phyloP scores from a whole-genome alignment of 2,329 filamentous ascomycete species.

The Colletotrichum agaves region DNA sequence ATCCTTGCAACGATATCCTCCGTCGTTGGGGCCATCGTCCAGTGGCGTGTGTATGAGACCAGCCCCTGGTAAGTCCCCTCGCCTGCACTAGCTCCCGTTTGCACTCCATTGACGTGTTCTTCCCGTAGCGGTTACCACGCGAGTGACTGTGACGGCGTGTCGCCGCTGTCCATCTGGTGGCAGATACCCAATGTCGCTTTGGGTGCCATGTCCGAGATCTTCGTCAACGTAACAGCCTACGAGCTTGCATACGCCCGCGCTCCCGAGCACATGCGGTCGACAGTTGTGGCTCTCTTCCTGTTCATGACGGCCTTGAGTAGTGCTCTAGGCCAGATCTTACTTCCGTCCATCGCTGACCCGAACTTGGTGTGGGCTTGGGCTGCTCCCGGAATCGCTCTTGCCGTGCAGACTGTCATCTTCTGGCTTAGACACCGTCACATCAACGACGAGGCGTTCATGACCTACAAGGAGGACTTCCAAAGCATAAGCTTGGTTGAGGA shows the following conservation, averaged over 20 bases:
- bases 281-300: conserved; percentile 66
- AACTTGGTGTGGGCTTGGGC: conserved; percentile 41
- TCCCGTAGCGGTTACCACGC: conserved; percentile 53
- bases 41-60: conserved; percentile 67
- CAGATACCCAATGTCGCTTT: conserved; percentile 61
- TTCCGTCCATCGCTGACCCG: conserved; percentile 55
- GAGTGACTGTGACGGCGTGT: conserved; percentile 50
- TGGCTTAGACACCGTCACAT: conserved; percentile 42
- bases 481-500: background rate
- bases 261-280: conserved; percentile 71
- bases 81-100: no score
- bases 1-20: conserved; percentile 59
- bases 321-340: conserved; percentile 58
- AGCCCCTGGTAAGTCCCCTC: conserved; percentile 54
- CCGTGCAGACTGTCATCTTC: conserved; percentile 41
- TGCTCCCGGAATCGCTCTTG: conserved; percentile 41
- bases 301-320: conserved; percentile 68
- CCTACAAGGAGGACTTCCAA: conserved; percentile 25
- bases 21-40: conserved; percentile 65
- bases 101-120: background rate
- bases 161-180: conserved; percentile 62
- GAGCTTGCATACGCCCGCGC: conserved; percentile 78
- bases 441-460: conserved; percentile 39
- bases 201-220: conserved; percentile 65
- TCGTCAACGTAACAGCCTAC: conserved; percentile 70